Base-by-base conservation (phyloP, 2,329 filamentous ascomycete species). In the Neopestalotiopsis sp. region DNA sequence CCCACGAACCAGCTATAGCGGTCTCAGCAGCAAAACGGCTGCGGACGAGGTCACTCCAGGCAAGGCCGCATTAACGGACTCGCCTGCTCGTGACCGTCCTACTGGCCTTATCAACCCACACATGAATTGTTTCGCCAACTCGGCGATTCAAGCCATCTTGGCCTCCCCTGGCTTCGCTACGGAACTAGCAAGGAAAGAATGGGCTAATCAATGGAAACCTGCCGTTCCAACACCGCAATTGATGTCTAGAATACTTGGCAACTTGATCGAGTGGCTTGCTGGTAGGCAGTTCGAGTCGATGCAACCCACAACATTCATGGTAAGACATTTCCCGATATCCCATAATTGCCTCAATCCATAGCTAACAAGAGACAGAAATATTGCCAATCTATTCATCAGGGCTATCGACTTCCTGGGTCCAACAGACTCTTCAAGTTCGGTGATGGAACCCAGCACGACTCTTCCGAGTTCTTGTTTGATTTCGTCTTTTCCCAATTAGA, bases 71-170 rank as follows among this genome's bases (percentile, higher is more conserved):
- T 42, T 30, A n/a, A 65, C 78, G 13, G 32, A 72, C 12, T 57
- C 79, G n/a, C 76, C 81, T 59, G 79, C 76, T 70, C 72, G 82
- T 84, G 74, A 76, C 66, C 76, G 78, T 65, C 79, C 75, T 87
- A 92, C 93, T 12, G 95, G 95, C 0, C 85, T 98, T 13, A 83
- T 90, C 69, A 98, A 98, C 74, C 93, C 94, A 56, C 89, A 90
- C 1, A 91, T 92, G 61, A 95, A 92, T 72, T 98, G 95, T 78
- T 98, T 97, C 77, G 94, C 96, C 85, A 98, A 97, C 79, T 91
- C 94, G n/a, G 91, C 91, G 0, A 84, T 98, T 32, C 95, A 98
- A 79, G 92, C 92, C 70, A 83, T 98, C 20, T 92, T 93, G 69
- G 91, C 91, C 1, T 95, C 94, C 0, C 77, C 88, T 76, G 81